Evolutionary conservation across 345 rosid genomes (phyloP), one percentile per base, ranked within the genome.

Genomic region (Clarkia xantiana): DNA sequence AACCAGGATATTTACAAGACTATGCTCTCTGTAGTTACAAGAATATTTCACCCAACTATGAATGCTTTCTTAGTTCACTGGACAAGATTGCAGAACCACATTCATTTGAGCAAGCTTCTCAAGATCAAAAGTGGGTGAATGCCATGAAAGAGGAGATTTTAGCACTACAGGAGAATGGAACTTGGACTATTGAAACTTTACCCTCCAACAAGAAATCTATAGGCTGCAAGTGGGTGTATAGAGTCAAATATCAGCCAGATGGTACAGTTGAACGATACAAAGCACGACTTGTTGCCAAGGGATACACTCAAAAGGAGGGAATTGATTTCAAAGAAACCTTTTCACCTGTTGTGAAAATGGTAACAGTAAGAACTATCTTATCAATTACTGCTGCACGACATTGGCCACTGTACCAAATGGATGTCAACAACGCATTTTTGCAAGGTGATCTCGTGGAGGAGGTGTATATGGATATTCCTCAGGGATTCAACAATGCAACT

Each of bases 351-450:
- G 56, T 17, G 18, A 53, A 53, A 11, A n/a, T 34, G 6, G 18
- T 46, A 5, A 14, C 47, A 6, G 17, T 53, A n/a, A n/a, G 14
- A 17, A n/a, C 3, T 11, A 18, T 10, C n/a, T 40, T 34, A 7
- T 41, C 56, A 16, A 12, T 53, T 17, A 45, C 36, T 16, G 14
- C 17, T 25, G 13, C 23, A 8, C 15, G 20, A 20, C 15, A 42
- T 9, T 18, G 47, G 47, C 16, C 57, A 4, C 6, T 19, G 13
- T 9, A 42, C 13, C 46, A 42, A 18, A 8, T 53, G 15, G 36
- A 53, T 12, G 17, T 53, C 11, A 14, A 40, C n/a, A 23, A 53
- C 18, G 47, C 57, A 3, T 51, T 51, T 51, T 36, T 18, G 14
- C 57, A 53, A 12, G 16, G 36, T 40, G 34, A 16, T 53, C 11